A percentile compares a stretch with the other conserved stretches of the same genome.
These are phyloP conservation scores for Globisporangium nagaii DNA, from an alignment of 352 stramenopile genomes.

Conservation along the genomic window DNA sequence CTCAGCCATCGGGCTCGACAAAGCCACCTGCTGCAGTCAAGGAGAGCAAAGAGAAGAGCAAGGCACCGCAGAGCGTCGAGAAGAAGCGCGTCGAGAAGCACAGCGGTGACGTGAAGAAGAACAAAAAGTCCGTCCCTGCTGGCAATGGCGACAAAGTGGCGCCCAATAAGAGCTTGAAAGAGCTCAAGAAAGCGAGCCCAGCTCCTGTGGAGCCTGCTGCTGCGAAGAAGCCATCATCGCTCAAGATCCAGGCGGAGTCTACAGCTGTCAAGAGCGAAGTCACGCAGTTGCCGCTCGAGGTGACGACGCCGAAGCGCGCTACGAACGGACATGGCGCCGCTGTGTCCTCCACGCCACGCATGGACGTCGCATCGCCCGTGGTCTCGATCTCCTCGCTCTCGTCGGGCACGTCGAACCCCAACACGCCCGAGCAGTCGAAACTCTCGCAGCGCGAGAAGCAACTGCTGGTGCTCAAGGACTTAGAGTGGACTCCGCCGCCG, in stretches of 20 bases:
- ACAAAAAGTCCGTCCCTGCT: not conserved
- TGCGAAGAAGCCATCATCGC: not conserved
- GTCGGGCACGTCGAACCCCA: constrained; percentile 50
- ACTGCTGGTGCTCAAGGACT: constrained; percentile 36
- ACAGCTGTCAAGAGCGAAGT: not conserved
- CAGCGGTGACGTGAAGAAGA: not conserved
- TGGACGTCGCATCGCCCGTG: constrained; percentile 47
- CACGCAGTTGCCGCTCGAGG: not conserved
- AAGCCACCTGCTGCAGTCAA: not conserved
- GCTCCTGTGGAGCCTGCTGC: not conserved
- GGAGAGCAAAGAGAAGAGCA: constrained; percentile 1
- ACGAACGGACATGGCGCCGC: not conserved
- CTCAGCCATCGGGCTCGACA: not conserved
- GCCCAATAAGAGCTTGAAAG: not conserved
- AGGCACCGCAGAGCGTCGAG: not conserved
- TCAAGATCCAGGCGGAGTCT: not conserved
- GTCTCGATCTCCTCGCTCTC: constrained; percentile 68
- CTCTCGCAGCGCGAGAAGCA: constrained; percentile 33
- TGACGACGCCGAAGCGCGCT: constrained; percentile 36
- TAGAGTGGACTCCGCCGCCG: constrained; percentile 45
- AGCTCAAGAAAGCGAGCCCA: constrained; percentile 2
- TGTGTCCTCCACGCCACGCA: constrained; percentile 10
- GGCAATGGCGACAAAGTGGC: not conserved
- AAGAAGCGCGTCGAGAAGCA: constrained; percentile 1
- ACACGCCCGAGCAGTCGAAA: constrained; percentile 43